Evolutionary conservation across 768 basidiomycete genomes (phyloP), one percentile per base, ranked within the genome.

Genomic region (Suillus cothurnatus): DNA sequence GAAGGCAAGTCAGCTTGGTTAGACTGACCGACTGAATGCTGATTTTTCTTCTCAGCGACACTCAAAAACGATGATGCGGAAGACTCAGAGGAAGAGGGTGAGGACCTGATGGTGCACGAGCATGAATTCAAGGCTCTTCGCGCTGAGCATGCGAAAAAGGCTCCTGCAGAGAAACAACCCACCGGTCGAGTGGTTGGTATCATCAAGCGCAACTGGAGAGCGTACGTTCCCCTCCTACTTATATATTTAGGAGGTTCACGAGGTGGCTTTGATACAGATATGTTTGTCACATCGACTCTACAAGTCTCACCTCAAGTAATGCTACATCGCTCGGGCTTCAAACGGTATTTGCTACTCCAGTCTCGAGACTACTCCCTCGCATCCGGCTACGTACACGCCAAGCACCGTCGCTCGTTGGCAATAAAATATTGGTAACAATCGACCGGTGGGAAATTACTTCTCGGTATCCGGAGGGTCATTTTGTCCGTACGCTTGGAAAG

Each of bases 371-470:
- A 15, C 87, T 99, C 61, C 97, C 97, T 1, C 92, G 95, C 53
- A 98, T 99, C 71, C 90, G 96, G 32, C 82, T 99, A 49, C 89
- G 95, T 41, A 99, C 97, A 0, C 91, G 97, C 7, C 97, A 99
- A 81, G 96, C 95, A 1, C 92, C 95, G 0, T 77, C 85, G 2
- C 87, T 99, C 19, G 77, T 97, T 21, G 88, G 89, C 43, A 96
- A 99, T 75, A 99, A 99, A 76, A 97, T 99, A 69, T 86, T 99
- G 31, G 94, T 99, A 50, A 90, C 93, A 3, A 94, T 99, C 70
- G 97, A 99, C 73, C 82, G 90, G 49, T 99, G 97, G 97, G 89
- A 93, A 32, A 78, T 81, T 6, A 90, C 88, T 12, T 94, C 93
- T 1, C 85, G 94, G 23, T 97, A 98, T 73, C 97, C 97, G 0